Percentiles rank a stretch among this genome's conserved stretches.
phyloP scores from a whole-genome alignment of 148 eudicot genomes.

The Silene conica region DNA sequence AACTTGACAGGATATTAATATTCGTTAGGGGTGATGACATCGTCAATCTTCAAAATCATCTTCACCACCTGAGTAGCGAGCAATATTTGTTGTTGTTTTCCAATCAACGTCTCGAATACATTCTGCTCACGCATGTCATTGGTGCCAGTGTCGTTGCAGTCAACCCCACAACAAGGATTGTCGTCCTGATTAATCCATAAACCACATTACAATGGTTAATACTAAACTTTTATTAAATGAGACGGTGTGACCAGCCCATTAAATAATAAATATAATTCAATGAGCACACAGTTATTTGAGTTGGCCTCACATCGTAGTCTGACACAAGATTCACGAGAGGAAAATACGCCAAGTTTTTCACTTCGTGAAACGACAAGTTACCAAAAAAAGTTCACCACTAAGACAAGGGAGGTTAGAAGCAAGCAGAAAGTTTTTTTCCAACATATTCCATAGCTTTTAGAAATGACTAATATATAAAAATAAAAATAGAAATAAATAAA shows the following conservation, averaged over 20 bases:
- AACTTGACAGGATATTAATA: constrained; percentile 32
- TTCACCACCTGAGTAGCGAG: constrained; percentile 97
- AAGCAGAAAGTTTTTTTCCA: not conserved
- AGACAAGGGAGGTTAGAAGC: not conserved
- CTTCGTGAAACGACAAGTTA: too few relatives aligned
- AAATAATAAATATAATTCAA: too few relatives aligned
- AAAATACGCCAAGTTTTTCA: too few relatives aligned
- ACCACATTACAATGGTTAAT: not conserved
- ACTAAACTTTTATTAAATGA: too few relatives aligned
- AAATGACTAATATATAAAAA: too few relatives aligned
- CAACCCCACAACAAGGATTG: constrained; percentile 75
- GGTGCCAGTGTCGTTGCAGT: constrained; percentile 87
- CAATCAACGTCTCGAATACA: constrained; percentile 88
- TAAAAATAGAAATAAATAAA: too few relatives aligned
- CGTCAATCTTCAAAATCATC: constrained; percentile 98
- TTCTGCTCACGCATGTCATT: constrained; percentile 90
- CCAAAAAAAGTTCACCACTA: not conserved
- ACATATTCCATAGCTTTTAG: not conserved
- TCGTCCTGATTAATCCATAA: constrained; percentile 30
- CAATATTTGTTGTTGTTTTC: constrained; percentile 87
- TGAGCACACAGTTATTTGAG: not conserved
- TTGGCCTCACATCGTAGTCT: not conserved
- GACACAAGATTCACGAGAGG: too few relatives aligned
- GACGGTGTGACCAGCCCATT: too few relatives aligned
- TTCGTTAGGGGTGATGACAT: constrained; percentile 76